These are phyloP conservation scores for Pseudozyma tsukubaensis DNA, from an alignment of 1,284 basidiomycete species.

Conservation along the genomic window DNA sequence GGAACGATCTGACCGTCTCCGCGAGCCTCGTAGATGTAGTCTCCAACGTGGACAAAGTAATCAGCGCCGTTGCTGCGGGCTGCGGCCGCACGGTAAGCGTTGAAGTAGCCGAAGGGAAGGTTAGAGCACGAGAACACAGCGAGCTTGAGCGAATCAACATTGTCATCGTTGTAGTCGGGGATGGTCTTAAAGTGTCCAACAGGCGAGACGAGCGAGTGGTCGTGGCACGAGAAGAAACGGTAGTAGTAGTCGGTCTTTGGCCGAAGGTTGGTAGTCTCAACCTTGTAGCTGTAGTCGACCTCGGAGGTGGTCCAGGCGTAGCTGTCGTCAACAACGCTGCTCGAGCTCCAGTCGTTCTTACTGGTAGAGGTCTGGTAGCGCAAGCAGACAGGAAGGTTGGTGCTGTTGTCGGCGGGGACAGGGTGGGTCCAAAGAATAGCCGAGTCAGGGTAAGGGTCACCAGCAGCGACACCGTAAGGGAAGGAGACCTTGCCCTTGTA, in stretches of 20 bases:
- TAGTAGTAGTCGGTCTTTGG: conserved; percentile 76
- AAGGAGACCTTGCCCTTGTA: conserved; percentile 64
- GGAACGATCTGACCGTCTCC: conserved; percentile 39
- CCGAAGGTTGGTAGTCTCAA: conserved; percentile 74
- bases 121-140: conserved; percentile 77
- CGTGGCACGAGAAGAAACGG: conserved; percentile 74
- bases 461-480: conserved; percentile 71
- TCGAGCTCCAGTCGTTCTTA: conserved; percentile 59
- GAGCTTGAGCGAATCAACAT: conserved; percentile 72
- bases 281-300: conserved; percentile 75
- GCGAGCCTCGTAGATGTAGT: conserved; percentile 72
- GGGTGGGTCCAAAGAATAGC: conserved; percentile 75
- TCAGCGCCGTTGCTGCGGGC: conserved; percentile 72
- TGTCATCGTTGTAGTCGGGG: conserved; percentile 47
- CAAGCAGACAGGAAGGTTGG: conserved; percentile 75
- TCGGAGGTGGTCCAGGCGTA: conserved; percentile 76
- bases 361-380: conserved; percentile 71
- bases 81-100: conserved; percentile 76
- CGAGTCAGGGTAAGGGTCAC: conserved; percentile 76
- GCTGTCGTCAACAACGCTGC: conserved; percentile 71
- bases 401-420: conserved; percentile 35
- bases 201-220: conserved; percentile 65
- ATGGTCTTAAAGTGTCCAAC: conserved; percentile 72
- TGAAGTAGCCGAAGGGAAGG: conserved; percentile 75
- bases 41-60: conserved; percentile 76